Base-by-base conservation (phyloP, 345 rosid genomes). In the Heritiera littoralis region DNA sequence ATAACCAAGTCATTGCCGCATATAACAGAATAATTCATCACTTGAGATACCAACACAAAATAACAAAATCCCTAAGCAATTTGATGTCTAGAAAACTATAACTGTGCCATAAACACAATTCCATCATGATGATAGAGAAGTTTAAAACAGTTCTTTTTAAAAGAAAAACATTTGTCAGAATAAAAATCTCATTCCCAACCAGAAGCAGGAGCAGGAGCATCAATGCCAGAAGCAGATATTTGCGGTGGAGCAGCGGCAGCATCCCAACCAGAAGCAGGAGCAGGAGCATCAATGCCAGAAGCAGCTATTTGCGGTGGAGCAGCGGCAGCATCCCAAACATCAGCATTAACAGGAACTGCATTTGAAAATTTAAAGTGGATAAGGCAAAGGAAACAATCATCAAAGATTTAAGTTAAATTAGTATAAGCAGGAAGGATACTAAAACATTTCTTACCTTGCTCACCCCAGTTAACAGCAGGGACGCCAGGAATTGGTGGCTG, bases 401-500 rank as follows among this genome's bases (percentile, higher is more conserved):
- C 45, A 13, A 13, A 23, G 35, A 72, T 66, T 20, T 6, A 10
- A 30, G 67, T 61, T 61, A 64, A 75, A 75, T 0, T 49, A 14
- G 48, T 7, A 71, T 8, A 30, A 15, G 9, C 2, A 17, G 12
- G 3, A 30, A 10, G 12, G 1, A 30, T 48, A 55, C 28, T 10
- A 49, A 1, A n/a, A 35, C 30, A 4, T 11, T 46, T 72, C 63
- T 23, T 51, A 30, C 82, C 82, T 15, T 85, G 81, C 15, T 94
- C 94, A 35, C 60, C 79, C 86, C 86, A 80, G 40, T 78, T 85
- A 66, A 81, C 81, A 80, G 79, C 84, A 23, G 93, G 94, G 48
- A 82, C 89, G 14, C 86, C 94, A 63, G 94, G n/a, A 69, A 92
- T 86, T 32, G 98, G 93, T 17, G 81, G 83, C 79, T 76, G 87